Conservation (phyloP, 441 rosid genomes). For the Eruca vesicaria region DNA sequence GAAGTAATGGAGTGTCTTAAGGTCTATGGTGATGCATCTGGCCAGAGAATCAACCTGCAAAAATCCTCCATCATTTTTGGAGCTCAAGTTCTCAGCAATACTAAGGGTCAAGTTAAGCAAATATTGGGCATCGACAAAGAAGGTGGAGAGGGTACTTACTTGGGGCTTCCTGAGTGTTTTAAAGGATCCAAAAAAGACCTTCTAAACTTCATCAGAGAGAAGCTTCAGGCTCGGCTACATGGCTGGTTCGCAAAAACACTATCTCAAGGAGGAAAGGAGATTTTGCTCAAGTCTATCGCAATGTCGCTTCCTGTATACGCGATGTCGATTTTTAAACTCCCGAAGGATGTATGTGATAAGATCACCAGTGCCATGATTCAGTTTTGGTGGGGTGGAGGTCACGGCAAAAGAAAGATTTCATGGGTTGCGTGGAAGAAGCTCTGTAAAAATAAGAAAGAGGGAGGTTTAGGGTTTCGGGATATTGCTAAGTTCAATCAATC, state of each 20-base stretch:
- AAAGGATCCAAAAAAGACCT: background rate
- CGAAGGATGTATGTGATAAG: background rate
- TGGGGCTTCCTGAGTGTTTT: background rate
- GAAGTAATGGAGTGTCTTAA: background rate
- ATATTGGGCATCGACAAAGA: no score
- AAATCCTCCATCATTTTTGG: background rate
- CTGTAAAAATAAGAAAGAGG: background rate
- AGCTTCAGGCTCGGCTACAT: background rate
- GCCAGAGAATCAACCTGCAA: background rate
- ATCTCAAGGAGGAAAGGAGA: background rate
- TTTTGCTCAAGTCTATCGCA: background rate
- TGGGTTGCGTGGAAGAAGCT: background rate
- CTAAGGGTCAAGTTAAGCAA: no score
- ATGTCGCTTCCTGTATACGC: background rate
- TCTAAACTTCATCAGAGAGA: background rate
- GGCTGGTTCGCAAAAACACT: background rate
- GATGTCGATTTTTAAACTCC: no score
- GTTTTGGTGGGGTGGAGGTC: background rate
- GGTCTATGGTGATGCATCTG: background rate
- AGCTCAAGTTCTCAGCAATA: background rate
- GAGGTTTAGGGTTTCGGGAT: background rate
- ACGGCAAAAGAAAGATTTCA: background rate
- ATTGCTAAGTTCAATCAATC: background rate
- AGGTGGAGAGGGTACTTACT: background rate
- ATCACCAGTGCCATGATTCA: background rate